phyloP scores from a whole-genome alignment of 371 early-diverging fungal species.

The Mucor racemosus region DNA sequence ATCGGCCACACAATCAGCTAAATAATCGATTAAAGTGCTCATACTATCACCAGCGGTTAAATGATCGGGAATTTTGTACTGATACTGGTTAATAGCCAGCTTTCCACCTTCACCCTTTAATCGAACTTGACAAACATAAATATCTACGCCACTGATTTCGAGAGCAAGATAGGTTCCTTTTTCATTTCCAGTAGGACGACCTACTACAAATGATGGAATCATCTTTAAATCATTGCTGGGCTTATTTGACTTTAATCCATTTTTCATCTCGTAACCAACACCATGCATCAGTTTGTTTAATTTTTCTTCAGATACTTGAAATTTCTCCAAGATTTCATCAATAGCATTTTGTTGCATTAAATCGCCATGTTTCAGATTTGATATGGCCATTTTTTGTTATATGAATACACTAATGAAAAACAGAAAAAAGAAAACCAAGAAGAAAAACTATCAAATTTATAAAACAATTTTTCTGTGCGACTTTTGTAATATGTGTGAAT shows the following conservation, averaged over 20 bases:
- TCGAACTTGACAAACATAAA: slow-evolving; percentile 56
- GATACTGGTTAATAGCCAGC: slow-evolving; percentile 55
- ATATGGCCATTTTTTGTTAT: not conserved
- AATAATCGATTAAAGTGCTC: slow-evolving; percentile 41
- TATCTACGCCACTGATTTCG: slow-evolving; percentile 85
- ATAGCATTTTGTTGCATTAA: slow-evolving; percentile 7
- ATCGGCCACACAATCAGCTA: slow-evolving; percentile 53
- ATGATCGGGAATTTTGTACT: slow-evolving; percentile 83
- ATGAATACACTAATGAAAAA: not conserved
- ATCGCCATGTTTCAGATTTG: not conserved
- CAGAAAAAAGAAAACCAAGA: not conserved
- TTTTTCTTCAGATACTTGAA: slow-evolving; percentile 41
- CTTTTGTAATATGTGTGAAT: slow-evolving; percentile 6
- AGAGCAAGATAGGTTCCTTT: slow-evolving; percentile 87
- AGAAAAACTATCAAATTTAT: not conserved
- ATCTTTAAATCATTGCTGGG: slow-evolving; percentile 43
- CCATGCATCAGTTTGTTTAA: slow-evolving; percentile 33
- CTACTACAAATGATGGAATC: slow-evolving; percentile 55
- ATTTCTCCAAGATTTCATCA: slow-evolving; percentile 27
- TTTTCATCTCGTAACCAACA: slow-evolving; percentile 46
- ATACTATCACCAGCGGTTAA: slow-evolving; percentile 67
- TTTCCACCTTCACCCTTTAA: slow-evolving; percentile 57
- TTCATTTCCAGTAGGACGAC: slow-evolving; percentile 82
- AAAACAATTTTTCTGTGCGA: not conserved
- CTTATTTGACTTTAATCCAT: slow-evolving; percentile 30